These are phyloP conservation scores for Coleophoma crateriformis DNA, from an alignment of 2,329 filamentous ascomycete genomes.

Conservation along the genomic window DNA sequence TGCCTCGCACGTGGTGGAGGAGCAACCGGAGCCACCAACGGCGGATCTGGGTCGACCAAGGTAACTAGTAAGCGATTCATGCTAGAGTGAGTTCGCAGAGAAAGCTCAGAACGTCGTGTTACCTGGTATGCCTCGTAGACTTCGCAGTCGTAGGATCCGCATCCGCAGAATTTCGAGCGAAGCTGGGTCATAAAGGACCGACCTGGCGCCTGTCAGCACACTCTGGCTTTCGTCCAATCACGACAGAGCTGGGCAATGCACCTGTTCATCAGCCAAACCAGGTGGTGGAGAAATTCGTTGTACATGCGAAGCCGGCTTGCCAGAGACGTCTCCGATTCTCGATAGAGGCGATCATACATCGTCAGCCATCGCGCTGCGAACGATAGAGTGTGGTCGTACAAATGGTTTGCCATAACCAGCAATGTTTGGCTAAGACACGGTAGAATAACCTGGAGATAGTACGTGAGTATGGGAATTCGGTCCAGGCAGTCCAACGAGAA, in stretches of 20 bases:
- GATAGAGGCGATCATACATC: slow-evolving; percentile 51
- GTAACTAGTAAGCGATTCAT: slow-evolving; percentile 16
- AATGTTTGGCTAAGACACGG: slow-evolving; percentile 49
- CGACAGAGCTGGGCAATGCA: slow-evolving; percentile 19
- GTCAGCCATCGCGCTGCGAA: slow-evolving; percentile 48
- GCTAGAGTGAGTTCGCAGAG: neutral
- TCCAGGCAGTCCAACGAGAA: slow-evolving; percentile 44
- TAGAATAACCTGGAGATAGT: slow-evolving; percentile 50
- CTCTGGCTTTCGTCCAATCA: slow-evolving; percentile 9
- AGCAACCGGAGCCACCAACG: slow-evolving; percentile 10
- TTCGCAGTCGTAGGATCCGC: slow-evolving; percentile 45
- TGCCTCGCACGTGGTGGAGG: slow-evolving; percentile 2
- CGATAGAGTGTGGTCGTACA: slow-evolving; percentile 42
- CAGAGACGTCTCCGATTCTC: slow-evolving; percentile 44
- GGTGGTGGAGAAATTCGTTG: slow-evolving; percentile 44
- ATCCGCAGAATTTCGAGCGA: slow-evolving; percentile 42
- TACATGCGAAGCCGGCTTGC: slow-evolving; percentile 50
- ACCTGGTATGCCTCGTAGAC: slow-evolving; percentile 43
- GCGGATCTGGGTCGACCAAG: slow-evolving; percentile 15
- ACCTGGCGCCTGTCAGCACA: slow-evolving; percentile 28
- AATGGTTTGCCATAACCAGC: slow-evolving; percentile 44
- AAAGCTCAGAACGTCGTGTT: slow-evolving; percentile 8
- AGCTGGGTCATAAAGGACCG: slow-evolving; percentile 50
- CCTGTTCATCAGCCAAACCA: slow-evolving; percentile 47
- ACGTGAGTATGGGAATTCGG: slow-evolving; percentile 44